A percentile compares a stretch with the other conserved stretches of the same genome.
phyloP scores from a whole-genome alignment of 1,139 yeast genomes.

The Sugiyamaella japonica region DNA sequence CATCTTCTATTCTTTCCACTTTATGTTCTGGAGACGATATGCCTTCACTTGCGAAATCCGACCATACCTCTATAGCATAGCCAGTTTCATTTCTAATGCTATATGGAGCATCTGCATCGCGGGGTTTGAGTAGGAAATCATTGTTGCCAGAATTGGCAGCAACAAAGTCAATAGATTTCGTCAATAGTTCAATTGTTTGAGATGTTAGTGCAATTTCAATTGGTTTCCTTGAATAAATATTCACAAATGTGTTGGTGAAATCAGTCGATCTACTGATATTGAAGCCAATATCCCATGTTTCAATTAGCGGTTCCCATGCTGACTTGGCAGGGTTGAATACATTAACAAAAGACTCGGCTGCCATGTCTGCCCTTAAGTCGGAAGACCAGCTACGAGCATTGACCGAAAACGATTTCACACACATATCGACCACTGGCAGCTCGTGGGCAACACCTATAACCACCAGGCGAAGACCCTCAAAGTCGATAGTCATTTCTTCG shows the following conservation, averaged over 20 bases:
- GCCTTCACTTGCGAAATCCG: slow-evolving; percentile 42
- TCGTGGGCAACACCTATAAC: slow-evolving; percentile 93
- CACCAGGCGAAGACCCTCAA: slow-evolving; percentile 84
- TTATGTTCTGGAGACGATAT: slow-evolving; percentile 20
- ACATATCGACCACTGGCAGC: slow-evolving; percentile 83
- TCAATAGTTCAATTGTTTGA: slow-evolving; percentile 50
- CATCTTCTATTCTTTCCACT: slow-evolving; percentile 45
- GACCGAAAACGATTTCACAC: slow-evolving; percentile 69
- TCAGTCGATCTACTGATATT: slow-evolving; percentile 56
- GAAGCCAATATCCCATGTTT: slow-evolving; percentile 80
- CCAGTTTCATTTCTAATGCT: slow-evolving; percentile 84
- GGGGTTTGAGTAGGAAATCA: slow-evolving; percentile 52
- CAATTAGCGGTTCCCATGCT: slow-evolving; percentile 94
- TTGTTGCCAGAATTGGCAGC: slow-evolving; percentile 65
- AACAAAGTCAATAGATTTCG: slow-evolving; percentile 59
- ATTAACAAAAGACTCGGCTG: slow-evolving; percentile 69
- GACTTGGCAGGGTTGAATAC: slow-evolving; percentile 89
- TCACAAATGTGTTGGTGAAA: slow-evolving; percentile 53
- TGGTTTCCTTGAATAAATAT: slow-evolving; percentile 67
- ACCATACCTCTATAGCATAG: slow-evolving; percentile 73
- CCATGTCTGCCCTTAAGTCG: slow-evolving; percentile 62
- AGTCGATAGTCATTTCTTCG: slow-evolving; percentile 66
- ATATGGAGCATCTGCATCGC: slow-evolving; percentile 86
- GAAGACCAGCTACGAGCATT: slow-evolving; percentile 88
- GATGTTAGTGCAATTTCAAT: slow-evolving; percentile 85